Conservation (phyloP, 1,139 yeast genomes). For the Blastobotrys malaysiensis region DNA sequence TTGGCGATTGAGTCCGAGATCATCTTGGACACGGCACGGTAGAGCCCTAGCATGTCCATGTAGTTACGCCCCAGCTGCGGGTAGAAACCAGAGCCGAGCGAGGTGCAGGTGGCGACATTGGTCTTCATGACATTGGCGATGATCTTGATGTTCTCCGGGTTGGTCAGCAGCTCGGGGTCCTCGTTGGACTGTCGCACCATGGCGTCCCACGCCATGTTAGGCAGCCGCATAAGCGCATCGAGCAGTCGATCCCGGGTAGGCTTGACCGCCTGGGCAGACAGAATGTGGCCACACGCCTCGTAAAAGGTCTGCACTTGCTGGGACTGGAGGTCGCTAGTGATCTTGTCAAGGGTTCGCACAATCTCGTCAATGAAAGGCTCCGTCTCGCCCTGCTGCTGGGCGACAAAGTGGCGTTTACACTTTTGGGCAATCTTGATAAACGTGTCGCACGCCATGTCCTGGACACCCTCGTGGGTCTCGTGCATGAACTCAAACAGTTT, state of each 20-base stretch:
- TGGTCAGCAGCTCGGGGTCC: slow-evolving; percentile 77
- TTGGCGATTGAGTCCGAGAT: slow-evolving; percentile 72
- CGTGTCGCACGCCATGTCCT: slow-evolving; percentile 99
- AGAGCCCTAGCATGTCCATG: slow-evolving; percentile 82
- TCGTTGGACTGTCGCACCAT: slow-evolving; percentile 84
- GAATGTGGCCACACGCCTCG: slow-evolving; percentile 94
- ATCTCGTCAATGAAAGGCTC: slow-evolving; percentile 93
- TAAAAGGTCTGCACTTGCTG: slow-evolving; percentile 97
- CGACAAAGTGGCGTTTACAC: slow-evolving; percentile 93
- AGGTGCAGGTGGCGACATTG: slow-evolving; percentile 87
- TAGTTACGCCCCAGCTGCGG: slow-evolving; percentile 84
- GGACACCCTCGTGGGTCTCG: slow-evolving; percentile 99
- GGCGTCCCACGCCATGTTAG: slow-evolving; percentile 91
- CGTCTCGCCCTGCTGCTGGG: slow-evolving; percentile 76
- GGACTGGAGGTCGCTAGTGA: slow-evolving; percentile 90
- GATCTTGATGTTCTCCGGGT: slow-evolving; percentile 85
- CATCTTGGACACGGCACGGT: slow-evolving; percentile 86
- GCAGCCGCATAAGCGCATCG: slow-evolving; percentile 77
- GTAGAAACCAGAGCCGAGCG: slow-evolving; percentile 88
- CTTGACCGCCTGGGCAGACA: slow-evolving; percentile 70
- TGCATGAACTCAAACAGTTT: slow-evolving; percentile 98
- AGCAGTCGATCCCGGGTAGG: slow-evolving; percentile 67
- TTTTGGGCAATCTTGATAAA: slow-evolving; percentile 91
- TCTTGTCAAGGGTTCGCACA: slow-evolving; percentile 71
- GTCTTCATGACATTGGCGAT: slow-evolving; percentile 92